Evolutionary conservation across 768 basidiomycete genomes (phyloP), one percentile per base, ranked within the genome.

Genomic region (Gymnopilus dilepis): DNA sequence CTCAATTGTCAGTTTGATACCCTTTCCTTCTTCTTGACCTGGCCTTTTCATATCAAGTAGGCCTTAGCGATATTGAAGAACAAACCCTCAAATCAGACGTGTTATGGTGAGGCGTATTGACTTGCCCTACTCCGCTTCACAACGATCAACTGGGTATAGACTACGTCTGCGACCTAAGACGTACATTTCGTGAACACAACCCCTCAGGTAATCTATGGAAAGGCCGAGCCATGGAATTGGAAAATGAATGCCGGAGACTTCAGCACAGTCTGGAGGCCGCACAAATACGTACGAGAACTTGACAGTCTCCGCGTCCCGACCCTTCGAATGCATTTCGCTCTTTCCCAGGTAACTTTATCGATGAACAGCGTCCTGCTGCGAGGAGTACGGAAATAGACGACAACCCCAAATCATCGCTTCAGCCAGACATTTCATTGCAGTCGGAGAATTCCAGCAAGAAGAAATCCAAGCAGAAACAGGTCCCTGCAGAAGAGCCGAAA

Each of bases 61-160:
- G 84, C 83, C 9, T 66, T 86, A 24, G 70, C 76, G 21, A 78
- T 79, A 8, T 70, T 85, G 30, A 79, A 76, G 70, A 76, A 74
- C 69, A 84, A 82, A 59, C 82, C 83, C 26, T 56, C 69, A 17
- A 64, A 73, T 22, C 75, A 79, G 63, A 80, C 82, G 9, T 73
- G 74, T 61, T 61, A 73, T 52, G 75, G 85, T 84, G 63, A 42
- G 78, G 19, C 47, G n/a, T n/a, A n/a, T n/a, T n/a, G n/a, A n/a
- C 47, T n/a, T 21, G 13, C 45, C 42, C 51, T n/a, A 21, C 28
- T 40, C 15, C 34, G 19, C 38, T 33, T 56, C 40, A 9, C 56
- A 19, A 19, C 5, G 37, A n/a, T 21, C 19, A 38, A 61, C 48
- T 30, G 59, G 21, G 30, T 57, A 43, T 52, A 85, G 84, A 80